A percentile compares a stretch with the other conserved stretches of the same genome.
phyloP scores from a whole-genome alignment of 2,329 filamentous ascomycete species.

The Fusarium austroafricanum region DNA sequence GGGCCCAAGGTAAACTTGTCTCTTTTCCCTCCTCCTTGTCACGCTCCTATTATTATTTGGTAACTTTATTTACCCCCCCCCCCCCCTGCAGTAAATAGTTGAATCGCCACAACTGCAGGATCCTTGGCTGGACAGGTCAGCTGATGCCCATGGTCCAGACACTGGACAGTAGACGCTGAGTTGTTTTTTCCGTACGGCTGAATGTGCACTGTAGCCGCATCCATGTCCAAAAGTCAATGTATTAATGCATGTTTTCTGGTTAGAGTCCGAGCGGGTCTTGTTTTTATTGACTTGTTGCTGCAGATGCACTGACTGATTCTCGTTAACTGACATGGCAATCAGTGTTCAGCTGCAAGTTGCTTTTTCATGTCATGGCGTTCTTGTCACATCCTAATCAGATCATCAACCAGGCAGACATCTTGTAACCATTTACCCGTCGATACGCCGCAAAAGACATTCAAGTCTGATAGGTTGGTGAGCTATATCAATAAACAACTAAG shows the following conservation, averaged over 20 bases:
- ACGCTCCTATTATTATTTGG: not conserved
- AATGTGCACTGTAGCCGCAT: not conserved
- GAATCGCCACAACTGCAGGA: conserved; percentile 22
- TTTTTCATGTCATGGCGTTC: not conserved
- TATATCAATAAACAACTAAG: not conserved
- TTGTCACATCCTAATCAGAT: not conserved
- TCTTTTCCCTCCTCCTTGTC: not conserved
- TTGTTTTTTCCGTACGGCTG: not conserved
- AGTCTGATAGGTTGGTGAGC: not conserved
- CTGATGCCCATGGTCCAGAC: too few relatives aligned
- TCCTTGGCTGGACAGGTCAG: conserved; percentile 20
- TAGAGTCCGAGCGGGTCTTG: not conserved
- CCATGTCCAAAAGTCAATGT: not conserved
- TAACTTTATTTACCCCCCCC: not conserved
- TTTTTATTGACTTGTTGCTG: not conserved
- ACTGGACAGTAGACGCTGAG: not conserved
- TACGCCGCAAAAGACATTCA: not conserved
- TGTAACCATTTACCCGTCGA: conserved; percentile 1
- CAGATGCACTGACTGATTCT: conserved; percentile 3
- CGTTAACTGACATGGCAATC: not conserved
- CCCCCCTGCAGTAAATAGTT: not conserved
- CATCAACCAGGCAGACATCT: conserved; percentile 7
- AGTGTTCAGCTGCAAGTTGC: not conserved
- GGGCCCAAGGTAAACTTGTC: too few relatives aligned
- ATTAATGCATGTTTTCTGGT: not conserved